Base-by-base conservation (phyloP, 2,329 filamentous ascomycete genomes). In the Aspergillus uvarum region DNA sequence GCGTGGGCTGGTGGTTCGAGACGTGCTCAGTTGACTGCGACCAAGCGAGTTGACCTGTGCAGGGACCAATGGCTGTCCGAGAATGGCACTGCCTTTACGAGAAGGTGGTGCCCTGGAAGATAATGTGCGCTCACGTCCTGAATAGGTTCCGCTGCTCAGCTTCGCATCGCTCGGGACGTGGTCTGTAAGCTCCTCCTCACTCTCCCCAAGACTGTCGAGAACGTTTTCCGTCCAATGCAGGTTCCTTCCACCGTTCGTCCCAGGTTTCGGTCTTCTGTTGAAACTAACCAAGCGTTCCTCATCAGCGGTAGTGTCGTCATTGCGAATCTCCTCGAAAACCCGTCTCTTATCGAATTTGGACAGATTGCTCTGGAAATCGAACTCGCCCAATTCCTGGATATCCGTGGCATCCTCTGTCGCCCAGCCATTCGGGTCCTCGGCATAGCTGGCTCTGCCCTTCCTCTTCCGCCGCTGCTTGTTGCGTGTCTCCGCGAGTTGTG, bases 321-420 rank as follows among this genome's bases (percentile, higher is more conserved):
- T 91, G 61, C 91, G 85, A 75, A 98, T 95, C 76, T 97, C 89
- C 65, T 94, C 90, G 72, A 99, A 99, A 8, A 98, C 87, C 1
- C 88, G 88, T 58, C 89, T 87, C 79, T 98, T 98, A 80, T 98
- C 93, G 69, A 98, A 98, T 71, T 96, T 96, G 51, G 91, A 93
- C 32, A 98, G 82, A 65, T 92, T 92, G 57, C 87, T 88, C 68
- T 91, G 88, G 70, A 98, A 98, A 75, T 98, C 94, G 68, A 98
- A 98, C 62, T 98, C 95, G 11, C 90, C 91, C 81, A 95, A 85
- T 72, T 96, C 94, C 76, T 94, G 91, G 22, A 95, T 91, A 72
- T 98, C 95, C 0, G 92, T 97, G 22, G 94, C 93, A 70, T 98
- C 94, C 72, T 97, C 95, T 0, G 94, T 97, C 4, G 91, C 92